A percentile compares a stretch with the other conserved stretches of the same genome.
Conservation (phyloP, 306 rosid genomes). For the Fagus sylvatica region DNA sequence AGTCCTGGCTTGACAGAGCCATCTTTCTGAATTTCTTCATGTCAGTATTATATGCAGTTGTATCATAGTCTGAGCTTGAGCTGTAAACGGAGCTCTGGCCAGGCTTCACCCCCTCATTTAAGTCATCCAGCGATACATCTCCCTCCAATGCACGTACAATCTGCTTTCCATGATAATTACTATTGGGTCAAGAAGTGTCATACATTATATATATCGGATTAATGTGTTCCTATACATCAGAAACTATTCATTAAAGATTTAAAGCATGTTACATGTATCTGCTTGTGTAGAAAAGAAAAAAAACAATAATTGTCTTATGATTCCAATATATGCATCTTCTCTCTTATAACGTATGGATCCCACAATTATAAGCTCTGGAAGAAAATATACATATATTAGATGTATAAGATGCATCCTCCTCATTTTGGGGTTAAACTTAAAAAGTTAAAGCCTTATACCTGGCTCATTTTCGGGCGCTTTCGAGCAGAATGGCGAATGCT, state of each 20-base stretch:
- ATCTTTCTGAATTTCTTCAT: constrained; percentile 55
- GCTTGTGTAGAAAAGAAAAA: too few relatives aligned
- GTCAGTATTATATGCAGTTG: constrained; percentile 58
- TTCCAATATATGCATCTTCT: too few relatives aligned
- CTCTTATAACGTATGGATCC: too few relatives aligned
- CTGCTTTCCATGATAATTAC: constrained; percentile 29
- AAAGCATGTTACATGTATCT: background rate
- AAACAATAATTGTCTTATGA: too few relatives aligned
- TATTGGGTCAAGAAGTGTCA: background rate
- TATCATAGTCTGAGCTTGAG: constrained; percentile 56
- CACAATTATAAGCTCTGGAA: too few relatives aligned
- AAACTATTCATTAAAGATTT: background rate
- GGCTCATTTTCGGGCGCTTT: constrained; percentile 89
- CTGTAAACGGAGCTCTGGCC: constrained; percentile 11
- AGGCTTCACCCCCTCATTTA: constrained; percentile 53
- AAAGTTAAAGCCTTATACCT: constrained; percentile 33
- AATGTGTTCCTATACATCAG: too few relatives aligned
- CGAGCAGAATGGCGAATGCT: constrained; percentile 83
- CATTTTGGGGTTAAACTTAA: too few relatives aligned
- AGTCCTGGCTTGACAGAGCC: constrained; percentile 56
- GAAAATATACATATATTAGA: too few relatives aligned
- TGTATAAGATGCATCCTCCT: too few relatives aligned
- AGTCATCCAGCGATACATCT: constrained; percentile 64
- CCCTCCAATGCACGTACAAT: constrained; percentile 80
- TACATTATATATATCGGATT: too few relatives aligned